Evolutionary conservation across 257 asterid genomes (phyloP).

Genomic region (Cruciata laevipes): DNA sequence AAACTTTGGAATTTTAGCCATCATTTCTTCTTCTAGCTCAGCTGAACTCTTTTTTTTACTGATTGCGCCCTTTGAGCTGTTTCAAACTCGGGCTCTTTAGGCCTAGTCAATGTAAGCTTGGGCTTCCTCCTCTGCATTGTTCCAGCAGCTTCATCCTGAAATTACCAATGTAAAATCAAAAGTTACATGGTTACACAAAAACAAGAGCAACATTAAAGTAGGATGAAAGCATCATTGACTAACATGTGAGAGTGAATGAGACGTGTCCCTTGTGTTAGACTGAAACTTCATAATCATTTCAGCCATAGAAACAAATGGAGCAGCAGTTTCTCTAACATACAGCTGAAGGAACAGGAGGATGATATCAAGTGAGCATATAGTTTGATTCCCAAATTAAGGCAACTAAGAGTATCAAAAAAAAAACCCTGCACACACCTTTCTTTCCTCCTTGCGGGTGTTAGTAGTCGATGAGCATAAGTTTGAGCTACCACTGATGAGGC

Average conservation of each 20-base stretch:
- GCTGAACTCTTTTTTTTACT: too few relatives aligned
- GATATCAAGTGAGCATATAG: background rate
- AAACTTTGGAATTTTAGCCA: constrained; percentile 79
- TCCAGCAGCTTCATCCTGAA: too few relatives aligned
- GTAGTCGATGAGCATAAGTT: constrained; percentile 41
- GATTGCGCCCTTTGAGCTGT: too few relatives aligned
- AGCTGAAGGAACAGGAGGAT: constrained; percentile 30
- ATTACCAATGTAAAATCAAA: too few relatives aligned
- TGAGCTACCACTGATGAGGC: constrained; percentile 35
- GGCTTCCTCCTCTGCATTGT: too few relatives aligned
- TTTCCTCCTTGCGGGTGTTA: constrained; percentile 53
- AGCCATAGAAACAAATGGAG: constrained; percentile 76
- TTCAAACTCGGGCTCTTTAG: too few relatives aligned
- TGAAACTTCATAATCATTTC: constrained; percentile 88
- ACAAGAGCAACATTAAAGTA: too few relatives aligned
- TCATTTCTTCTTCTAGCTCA: too few relatives aligned
- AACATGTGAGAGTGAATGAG: constrained; percentile 53
- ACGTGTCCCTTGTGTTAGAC: constrained; percentile 65
- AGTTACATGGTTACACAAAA: too few relatives aligned
- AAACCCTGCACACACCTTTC: constrained; percentile 42
- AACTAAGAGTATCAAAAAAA: background rate
- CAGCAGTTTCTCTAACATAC: constrained; percentile 64
- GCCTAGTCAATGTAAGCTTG: too few relatives aligned
- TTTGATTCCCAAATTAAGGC: background rate
- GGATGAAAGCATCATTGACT: too few relatives aligned